These are phyloP conservation scores for Coemansia sp. DNA, from an alignment of 192 early-diverging fungal species.

Conservation along the genomic window DNA sequence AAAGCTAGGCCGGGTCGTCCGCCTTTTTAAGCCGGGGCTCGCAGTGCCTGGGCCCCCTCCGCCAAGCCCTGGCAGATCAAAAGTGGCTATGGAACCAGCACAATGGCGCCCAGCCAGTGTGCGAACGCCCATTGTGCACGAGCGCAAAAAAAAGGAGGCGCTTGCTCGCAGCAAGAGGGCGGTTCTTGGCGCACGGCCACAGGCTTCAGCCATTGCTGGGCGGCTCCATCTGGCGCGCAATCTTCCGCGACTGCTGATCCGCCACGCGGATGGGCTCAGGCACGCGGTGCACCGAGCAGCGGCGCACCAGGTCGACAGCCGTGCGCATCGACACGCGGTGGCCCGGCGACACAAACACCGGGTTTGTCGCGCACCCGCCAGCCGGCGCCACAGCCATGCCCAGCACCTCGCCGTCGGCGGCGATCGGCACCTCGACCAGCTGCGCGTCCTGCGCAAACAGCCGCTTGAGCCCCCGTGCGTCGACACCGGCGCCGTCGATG, in stretches of 20 bases:
- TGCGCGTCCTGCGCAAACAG: conserved; percentile 33
- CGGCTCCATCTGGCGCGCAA: conserved; percentile 22
- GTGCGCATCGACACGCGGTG: conserved; percentile 73
- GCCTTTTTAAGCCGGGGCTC: too few species aligned
- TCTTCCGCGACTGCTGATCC: conserved; percentile 57
- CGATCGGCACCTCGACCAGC: conserved; percentile 49
- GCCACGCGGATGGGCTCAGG: conserved; percentile 91
- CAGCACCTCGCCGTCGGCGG: conserved; percentile 51
- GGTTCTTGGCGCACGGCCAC: too few species aligned
- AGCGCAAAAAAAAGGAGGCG: too few species aligned
- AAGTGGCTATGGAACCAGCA: too few species aligned
- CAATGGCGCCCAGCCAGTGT: too few species aligned
- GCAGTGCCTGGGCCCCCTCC: too few species aligned
- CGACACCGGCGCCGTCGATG: conserved; percentile 58
- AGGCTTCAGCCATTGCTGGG: background rate
- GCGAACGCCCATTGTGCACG: too few species aligned
- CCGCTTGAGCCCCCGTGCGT: conserved; percentile 58
- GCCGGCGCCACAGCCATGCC: conserved; percentile 59
- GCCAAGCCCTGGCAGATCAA: too few species aligned
- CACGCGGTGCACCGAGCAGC: conserved; percentile 66
- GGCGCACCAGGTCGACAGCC: conserved; percentile 66
- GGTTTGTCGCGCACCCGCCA: conserved; percentile 59
- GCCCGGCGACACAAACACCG: conserved; percentile 85
- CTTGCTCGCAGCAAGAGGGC: too few species aligned
- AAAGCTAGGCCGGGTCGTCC: too few species aligned